Percentiles rank a stretch among this genome's conserved stretches.
phyloP scores from a whole-genome alignment of 176 grass and related monocot species.

The Eragrostis curvula region DNA sequence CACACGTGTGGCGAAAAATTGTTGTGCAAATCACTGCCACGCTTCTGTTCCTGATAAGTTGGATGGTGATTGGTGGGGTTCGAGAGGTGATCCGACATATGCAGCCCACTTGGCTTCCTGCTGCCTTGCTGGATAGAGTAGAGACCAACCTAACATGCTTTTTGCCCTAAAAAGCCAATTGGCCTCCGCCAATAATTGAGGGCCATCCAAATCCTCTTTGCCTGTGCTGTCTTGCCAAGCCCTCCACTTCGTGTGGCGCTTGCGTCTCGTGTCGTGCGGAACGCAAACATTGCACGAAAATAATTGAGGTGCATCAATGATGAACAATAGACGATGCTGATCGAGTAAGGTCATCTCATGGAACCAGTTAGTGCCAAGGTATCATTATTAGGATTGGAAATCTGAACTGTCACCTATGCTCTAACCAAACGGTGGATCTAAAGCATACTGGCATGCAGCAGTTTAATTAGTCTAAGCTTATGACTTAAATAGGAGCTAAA shows the following conservation, averaged over 20 bases:
- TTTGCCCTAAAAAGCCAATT: constrained; percentile 32
- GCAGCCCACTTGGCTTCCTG: constrained; percentile 8
- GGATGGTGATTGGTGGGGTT: constrained; percentile 22
- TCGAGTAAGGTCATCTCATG: background rate
- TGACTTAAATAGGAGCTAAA: background rate
- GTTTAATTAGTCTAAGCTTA: background rate
- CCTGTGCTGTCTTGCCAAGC: background rate
- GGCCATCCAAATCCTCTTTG: constrained; percentile 10
- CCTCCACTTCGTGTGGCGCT: constrained; percentile 42
- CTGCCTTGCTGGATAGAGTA: constrained; percentile 8
- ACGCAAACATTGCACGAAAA: background rate
- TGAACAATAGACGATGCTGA: background rate
- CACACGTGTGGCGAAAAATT: background rate
- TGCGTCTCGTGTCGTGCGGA: background rate
- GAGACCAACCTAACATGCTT: constrained; percentile 9
- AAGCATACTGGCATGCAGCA: background rate
- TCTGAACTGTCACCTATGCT: background rate
- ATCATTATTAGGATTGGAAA: background rate
- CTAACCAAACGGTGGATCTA: background rate
- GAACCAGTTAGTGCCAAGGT: background rate
- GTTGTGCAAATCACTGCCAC: background rate
- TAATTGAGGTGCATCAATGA: background rate
- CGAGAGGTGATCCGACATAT: background rate
- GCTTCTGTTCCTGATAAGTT: constrained; percentile 20
- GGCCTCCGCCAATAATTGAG: constrained; percentile 50